Conservation (phyloP, 306 rosid genomes). For the Canavalia gladiata region DNA sequence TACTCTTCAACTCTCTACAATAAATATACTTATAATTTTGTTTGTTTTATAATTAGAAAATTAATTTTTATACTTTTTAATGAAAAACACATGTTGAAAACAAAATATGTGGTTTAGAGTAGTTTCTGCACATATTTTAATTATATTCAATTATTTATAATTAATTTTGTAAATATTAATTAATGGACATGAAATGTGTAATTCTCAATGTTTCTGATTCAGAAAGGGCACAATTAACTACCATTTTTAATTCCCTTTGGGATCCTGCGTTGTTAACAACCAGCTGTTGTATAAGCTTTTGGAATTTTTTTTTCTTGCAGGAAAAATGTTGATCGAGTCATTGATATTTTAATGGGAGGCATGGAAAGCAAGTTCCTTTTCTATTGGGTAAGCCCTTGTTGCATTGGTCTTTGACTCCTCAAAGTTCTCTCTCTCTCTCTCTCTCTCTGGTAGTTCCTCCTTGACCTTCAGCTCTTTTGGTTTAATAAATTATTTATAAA, state of each 20-base stretch:
- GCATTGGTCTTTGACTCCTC: neutral
- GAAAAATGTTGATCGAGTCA: conserved; percentile 60
- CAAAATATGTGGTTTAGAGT: too few relatives aligned
- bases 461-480: conserved; percentile 1
- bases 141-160: too few relatives aligned
- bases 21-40: neutral
- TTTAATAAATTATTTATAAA: conserved; percentile 6
- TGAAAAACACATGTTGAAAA: too few relatives aligned
- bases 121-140: too few relatives aligned
- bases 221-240: neutral
- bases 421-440: neutral
- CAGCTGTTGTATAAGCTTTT: neutral
- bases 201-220: neutral
- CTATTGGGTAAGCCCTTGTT: conserved; percentile 74
- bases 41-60: too few relatives aligned
- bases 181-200: too few relatives aligned
- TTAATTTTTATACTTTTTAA: too few relatives aligned
- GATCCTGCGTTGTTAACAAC: conserved; percentile 10
- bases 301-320: conserved; percentile 50
- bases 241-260: neutral
- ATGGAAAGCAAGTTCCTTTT: conserved; percentile 68
- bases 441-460: neutral
- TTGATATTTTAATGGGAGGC: conserved; percentile 69
- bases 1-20: conserved; percentile 50
- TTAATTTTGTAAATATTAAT: too few relatives aligned